A percentile compares a stretch with the other conserved stretches of the same genome.
Evolutionary conservation across 805 yeast species (phyloP).

Genomic region (Ogataea haglerorum): DNA sequence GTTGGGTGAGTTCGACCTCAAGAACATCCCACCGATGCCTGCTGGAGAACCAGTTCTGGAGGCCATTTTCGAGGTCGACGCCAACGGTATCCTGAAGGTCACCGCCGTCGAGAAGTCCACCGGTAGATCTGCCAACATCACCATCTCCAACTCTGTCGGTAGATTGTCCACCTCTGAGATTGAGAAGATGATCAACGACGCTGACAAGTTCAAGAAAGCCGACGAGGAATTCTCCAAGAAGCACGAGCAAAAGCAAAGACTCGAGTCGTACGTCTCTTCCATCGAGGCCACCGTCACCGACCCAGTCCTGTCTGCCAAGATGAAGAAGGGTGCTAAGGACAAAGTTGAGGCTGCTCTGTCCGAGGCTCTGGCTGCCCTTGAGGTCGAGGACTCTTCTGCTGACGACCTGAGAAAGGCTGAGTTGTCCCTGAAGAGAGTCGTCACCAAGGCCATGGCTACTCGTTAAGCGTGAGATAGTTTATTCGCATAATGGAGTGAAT

Average conservation of each 20-base stretch:
- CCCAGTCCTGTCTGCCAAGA: slow-evolving; percentile 96
- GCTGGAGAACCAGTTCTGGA: slow-evolving; percentile 99
- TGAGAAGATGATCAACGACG: slow-evolving; percentile 97
- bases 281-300: slow-evolving; percentile 96
- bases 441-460: slow-evolving; percentile 98
- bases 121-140: slow-evolving; percentile 96
- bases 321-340: slow-evolving; percentile 96
- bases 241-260: slow-evolving; percentile 98
- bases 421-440: slow-evolving; percentile 98
- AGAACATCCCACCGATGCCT: slow-evolving; percentile 96
- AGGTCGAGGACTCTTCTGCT: slow-evolving; percentile 92
- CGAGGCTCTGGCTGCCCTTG: slow-evolving; percentile 97
- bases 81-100: slow-evolving; percentile 99
- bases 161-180: slow-evolving; percentile 95
- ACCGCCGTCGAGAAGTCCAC: slow-evolving; percentile 98
- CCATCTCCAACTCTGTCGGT: slow-evolving; percentile 98
- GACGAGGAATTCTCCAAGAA: slow-evolving; percentile 98
- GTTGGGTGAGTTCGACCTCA: slow-evolving; percentile 97
- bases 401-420: slow-evolving; percentile 99
- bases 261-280: slow-evolving; percentile 96
- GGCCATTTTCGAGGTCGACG: slow-evolving; percentile 98
- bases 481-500: slow-evolving; percentile 18
- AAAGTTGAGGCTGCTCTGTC: slow-evolving; percentile 97
- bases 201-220: slow-evolving; percentile 98
- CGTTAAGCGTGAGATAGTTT: slow-evolving; percentile 54